Base-by-base conservation (phyloP, 495 filamentous ascomycete species). In the Neurospora sp. region DNA sequence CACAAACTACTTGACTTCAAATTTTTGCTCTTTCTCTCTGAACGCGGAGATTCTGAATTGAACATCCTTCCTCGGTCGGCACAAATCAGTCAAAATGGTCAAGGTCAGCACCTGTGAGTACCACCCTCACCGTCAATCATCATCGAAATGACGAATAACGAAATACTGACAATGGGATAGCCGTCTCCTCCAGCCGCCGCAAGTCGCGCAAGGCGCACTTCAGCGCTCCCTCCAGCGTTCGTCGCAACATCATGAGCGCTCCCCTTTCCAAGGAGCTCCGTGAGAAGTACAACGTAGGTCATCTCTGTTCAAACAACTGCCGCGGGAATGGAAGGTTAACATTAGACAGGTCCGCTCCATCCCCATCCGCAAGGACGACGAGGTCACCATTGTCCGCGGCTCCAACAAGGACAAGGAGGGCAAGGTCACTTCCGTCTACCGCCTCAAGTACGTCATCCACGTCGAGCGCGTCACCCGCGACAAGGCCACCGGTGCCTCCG, bases 131-230 rank as follows among this genome's bases (percentile, higher is more conserved):
- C 27, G 20, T 12, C 27, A 37, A 27, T 1, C 39, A 27, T 1
- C 39, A 60, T 38, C 40, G 62, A 73, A 14, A 54, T 14, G 20
- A 14, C 20, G 46, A 66, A 12, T 6, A 54, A 0, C 23, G 23
- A 66, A 66, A 66, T 35, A 18, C 27, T 66, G 81, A 75, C 71
- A 70, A 70, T 44, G n/a, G 37, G 2, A 12, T 75, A 84, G 82
- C 77, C 76, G 42, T 83, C 70, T 77, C 78, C 72, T 87, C 90
- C 85, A 97, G 93, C 81, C 91, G 96, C 86, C 90, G 95, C 84
- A 99, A 99, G 92, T 93, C 93, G 84, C 93, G 96, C 86, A 96
- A 96, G 89, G 93, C 93, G 77, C 95, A 99, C 88, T 98, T 97
- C 91, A 85, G 84, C 76, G 96, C 96, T 75, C 94, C 94, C 70